A percentile compares a stretch with the other conserved stretches of the same genome.
Conservation (phyloP, 768 basidiomycete genomes). For the Sarcodon aspratus region DNA sequence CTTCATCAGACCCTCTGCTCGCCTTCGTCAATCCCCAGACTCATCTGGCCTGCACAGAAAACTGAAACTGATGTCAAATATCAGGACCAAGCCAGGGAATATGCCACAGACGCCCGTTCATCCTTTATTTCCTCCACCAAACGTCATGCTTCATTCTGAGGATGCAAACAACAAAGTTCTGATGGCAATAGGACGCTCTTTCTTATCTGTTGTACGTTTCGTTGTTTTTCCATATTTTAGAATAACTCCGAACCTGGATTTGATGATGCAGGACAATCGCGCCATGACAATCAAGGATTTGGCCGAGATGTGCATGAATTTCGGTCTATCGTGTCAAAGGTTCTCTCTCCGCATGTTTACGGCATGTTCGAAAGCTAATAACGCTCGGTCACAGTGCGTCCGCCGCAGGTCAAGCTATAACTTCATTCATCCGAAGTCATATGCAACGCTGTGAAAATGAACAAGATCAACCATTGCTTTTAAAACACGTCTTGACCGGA, state of each 20-base stretch:
- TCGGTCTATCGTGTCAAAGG: constrained; percentile 70
- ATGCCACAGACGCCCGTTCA: constrained; percentile 8
- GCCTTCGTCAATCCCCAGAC: constrained; percentile 35
- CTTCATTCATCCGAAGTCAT: constrained; percentile 71
- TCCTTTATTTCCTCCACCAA: constrained; percentile 46
- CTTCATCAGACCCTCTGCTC: constrained; percentile 38
- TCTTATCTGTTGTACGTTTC: constrained; percentile 59
- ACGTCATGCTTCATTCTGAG: constrained; percentile 62
- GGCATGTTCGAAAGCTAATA: constrained; percentile 4
- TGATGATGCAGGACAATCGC: constrained; percentile 48
- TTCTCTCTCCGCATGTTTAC: constrained; percentile 24
- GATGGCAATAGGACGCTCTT: constrained; percentile 58
- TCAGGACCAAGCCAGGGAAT: constrained; percentile 4
- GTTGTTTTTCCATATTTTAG: neutral
- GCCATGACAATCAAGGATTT: constrained; percentile 85
- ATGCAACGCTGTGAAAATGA: constrained; percentile 59
- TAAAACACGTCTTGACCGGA: constrained; percentile 63
- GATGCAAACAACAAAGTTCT: constrained; percentile 66
- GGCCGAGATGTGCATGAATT: constrained; percentile 53
- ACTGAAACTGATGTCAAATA: constrained; percentile 10
- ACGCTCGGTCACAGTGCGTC: constrained; percentile 38
- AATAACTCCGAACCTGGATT: constrained; percentile 8
- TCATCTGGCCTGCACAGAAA: constrained; percentile 19
- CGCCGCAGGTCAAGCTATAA: constrained; percentile 73
- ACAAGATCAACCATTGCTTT: constrained; percentile 63